Conservation (phyloP, 208 protist species). For the Phytomonas sp. region DNA sequence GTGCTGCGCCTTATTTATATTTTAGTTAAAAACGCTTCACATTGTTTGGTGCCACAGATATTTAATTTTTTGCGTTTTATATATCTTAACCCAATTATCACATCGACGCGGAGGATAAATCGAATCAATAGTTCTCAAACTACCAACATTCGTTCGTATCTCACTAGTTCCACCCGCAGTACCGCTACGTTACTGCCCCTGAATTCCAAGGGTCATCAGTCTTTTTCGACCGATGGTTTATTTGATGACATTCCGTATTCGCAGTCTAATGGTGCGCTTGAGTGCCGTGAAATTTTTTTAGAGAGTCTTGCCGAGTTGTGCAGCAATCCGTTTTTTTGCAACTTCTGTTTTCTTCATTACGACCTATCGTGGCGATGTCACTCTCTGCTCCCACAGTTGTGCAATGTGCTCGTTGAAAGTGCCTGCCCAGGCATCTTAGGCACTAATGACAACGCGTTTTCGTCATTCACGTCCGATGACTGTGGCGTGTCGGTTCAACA, state of each 20-base stretch:
- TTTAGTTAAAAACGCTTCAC: conserved; percentile 34
- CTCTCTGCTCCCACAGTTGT: conserved; percentile 60
- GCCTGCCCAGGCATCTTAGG: not conserved
- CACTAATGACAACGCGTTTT: not conserved
- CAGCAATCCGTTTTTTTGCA: conserved; percentile 44
- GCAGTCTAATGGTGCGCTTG: conserved; percentile 27
- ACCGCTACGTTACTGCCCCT: not conserved
- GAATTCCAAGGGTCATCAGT: not conserved
- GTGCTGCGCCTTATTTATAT: conserved; percentile 76
- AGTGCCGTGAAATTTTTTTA: conserved; percentile 75
- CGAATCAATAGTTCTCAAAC: not conserved
- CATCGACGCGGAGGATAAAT: conserved; percentile 4
- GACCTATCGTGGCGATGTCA: conserved; percentile 73
- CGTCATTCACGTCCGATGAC: not conserved
- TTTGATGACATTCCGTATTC: conserved; percentile 13
- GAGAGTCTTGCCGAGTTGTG: conserved; percentile 84
- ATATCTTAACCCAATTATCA: conserved; percentile 63
- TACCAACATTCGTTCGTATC: not conserved
- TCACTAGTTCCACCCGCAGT: not conserved
- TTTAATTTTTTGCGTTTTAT: conserved; percentile 76
- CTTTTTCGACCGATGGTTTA: not conserved
- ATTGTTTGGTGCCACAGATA: conserved; percentile 62
- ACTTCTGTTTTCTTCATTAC: conserved; percentile 82
- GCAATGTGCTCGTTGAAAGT: conserved; percentile 38
- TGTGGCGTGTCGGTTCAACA: not conserved